These are phyloP conservation scores for Celoporthe dispersa DNA, from an alignment of 2,329 filamentous ascomycete species.

Conservation along the genomic window DNA sequence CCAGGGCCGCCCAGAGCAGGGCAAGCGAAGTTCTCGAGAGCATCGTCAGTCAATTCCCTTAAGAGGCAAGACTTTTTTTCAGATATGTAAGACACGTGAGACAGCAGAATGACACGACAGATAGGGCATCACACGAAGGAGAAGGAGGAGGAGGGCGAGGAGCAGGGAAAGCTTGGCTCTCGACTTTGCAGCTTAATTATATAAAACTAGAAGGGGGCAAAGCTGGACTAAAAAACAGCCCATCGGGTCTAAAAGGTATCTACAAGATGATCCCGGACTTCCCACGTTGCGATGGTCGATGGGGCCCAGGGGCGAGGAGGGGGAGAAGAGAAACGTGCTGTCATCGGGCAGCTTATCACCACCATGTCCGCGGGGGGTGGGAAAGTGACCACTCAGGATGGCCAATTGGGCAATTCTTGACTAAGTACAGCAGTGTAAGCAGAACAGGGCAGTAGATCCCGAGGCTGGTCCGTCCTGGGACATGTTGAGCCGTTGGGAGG, in stretches of 20 bases:
- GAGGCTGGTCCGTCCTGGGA: conserved; percentile 21
- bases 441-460: conserved; percentile 7
- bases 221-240: no score
- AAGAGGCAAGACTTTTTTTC: neutral
- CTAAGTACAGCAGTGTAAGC: conserved; percentile 24
- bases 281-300: neutral
- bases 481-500: conserved; percentile 11
- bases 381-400: conserved; percentile 22
- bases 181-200: conserved; percentile 1
- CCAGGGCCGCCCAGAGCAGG: conserved; percentile 53
- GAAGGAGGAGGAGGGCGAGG: neutral
- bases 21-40: conserved; percentile 38
- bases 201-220: no score
- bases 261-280: neutral
- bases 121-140: neutral
- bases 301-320: neutral
- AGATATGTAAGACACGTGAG: neutral
- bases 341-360: conserved; percentile 25
- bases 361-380: neutral
- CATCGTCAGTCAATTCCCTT: conserved; percentile 35
- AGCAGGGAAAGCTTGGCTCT: neutral
- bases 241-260: conserved; percentile 3
- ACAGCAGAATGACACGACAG: neutral
- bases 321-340: conserved; percentile 5
- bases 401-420: conserved; percentile 22